Conservation (phyloP, 257 asterid species). For the Solanum gandarillasii region DNA sequence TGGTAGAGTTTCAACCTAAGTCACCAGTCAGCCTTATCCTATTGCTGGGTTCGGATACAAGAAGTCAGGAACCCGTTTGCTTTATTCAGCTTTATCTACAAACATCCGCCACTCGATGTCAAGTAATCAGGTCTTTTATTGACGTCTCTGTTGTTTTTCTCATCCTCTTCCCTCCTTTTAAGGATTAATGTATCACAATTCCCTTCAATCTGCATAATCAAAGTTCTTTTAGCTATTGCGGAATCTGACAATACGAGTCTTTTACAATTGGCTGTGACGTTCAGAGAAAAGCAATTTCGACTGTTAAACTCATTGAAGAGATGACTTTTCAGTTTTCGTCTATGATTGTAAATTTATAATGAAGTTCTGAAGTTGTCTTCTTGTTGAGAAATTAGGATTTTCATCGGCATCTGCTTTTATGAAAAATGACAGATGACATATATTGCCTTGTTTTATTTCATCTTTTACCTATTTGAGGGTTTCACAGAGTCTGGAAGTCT, state of each 20-base stretch:
- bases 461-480: neutral
- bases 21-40: neutral
- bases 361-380: neutral
- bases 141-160: neutral
- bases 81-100: neutral
- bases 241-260: neutral
- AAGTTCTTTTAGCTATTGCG: neutral
- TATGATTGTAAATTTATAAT: neutral
- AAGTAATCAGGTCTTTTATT: neutral
- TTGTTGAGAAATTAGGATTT: neutral
- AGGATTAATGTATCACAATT: neutral
- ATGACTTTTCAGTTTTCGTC: neutral
- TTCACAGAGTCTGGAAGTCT: neutral
- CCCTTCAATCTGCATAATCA: neutral
- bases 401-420: neutral
- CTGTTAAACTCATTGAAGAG: neutral
- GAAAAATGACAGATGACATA: neutral
- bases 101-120: neutral
- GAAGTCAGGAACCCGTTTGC: slow-evolving; percentile 1
- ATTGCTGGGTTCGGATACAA: neutral
- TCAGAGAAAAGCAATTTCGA: neutral
- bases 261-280: neutral
- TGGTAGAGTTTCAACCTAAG: neutral
- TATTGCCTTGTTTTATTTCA: neutral
- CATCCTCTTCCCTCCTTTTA: neutral